phyloP scores from a whole-genome alignment of 176 grass and related monocot genomes.

The Oryza rufipogon region DNA sequence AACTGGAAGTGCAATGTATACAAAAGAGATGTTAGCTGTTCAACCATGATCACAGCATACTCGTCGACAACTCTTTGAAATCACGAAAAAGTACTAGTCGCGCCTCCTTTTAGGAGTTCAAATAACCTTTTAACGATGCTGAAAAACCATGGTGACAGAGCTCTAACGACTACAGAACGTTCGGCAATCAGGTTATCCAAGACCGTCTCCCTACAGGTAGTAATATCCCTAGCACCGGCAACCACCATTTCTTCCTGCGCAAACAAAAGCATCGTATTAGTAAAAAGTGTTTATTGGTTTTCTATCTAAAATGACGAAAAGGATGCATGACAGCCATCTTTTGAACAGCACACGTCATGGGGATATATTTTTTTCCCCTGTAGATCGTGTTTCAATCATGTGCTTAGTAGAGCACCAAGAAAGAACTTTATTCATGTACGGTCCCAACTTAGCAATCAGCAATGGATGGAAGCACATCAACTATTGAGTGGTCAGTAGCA shows the following conservation, averaged over 20 bases:
- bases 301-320: conserved; percentile 13
- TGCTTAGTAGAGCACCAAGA: conserved; percentile 39
- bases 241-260: conserved; percentile 36
- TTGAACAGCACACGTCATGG: conserved; percentile 18
- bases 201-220: background rate
- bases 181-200: conserved; percentile 6
- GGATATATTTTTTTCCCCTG: background rate
- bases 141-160: conserved; percentile 41
- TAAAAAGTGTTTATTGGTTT: conserved; percentile 29
- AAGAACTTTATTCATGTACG: conserved; percentile 41
- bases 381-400: conserved; percentile 36
- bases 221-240: conserved; percentile 32
- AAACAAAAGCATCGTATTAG: conserved; percentile 28
- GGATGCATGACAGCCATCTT: conserved; percentile 13
- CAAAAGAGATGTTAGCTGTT: conserved; percentile 17
- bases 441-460: conserved; percentile 46
- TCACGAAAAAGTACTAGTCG: conserved; percentile 10
- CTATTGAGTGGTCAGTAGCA: conserved; percentile 47
- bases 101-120: background rate
- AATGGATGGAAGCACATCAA: conserved; percentile 47
- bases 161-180: conserved; percentile 33
- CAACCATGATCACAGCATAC: conserved; percentile 35
- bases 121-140: conserved; percentile 28
- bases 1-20: conserved; percentile 20
- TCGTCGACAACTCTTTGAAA: background rate